A percentile compares a stretch with the other conserved stretches of the same genome.
Conservation (phyloP, 73 alveolate genomes). For the Stentor coeruleus region DNA sequence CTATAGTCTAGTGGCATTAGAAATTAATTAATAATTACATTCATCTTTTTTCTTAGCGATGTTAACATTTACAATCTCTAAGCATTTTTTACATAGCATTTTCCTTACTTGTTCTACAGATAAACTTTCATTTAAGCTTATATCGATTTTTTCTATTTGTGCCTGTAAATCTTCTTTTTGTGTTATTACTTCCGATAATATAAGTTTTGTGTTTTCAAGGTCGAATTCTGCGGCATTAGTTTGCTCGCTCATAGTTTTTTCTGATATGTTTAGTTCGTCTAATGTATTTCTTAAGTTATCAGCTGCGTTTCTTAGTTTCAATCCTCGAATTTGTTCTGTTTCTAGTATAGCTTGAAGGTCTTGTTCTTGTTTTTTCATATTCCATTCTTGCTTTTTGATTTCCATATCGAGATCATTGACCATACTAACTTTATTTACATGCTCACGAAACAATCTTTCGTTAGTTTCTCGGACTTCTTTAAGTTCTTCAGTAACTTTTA, state of each 20-base stretch:
- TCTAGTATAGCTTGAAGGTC: background rate
- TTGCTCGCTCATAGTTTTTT: background rate
- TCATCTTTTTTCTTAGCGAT: too few species aligned
- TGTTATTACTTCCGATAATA: too few species aligned
- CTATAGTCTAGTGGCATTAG: too few species aligned
- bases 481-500: background rate
- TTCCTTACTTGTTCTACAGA: background rate
- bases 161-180: background rate
- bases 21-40: too few species aligned
- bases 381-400: background rate
- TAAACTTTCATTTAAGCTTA: background rate
- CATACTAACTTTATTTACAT: background rate
- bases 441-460: background rate
- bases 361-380: background rate
- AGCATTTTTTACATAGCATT: background rate
- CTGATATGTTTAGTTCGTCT: conserved; percentile 3
- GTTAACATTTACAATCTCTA: background rate
- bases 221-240: background rate
- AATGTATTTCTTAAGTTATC: background rate
- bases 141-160: background rate
- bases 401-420: background rate
- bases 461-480: background rate
- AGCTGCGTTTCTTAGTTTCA: background rate
- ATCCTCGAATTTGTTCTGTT: background rate
- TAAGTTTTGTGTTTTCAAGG: too few species aligned